Evolutionary conservation across 768 basidiomycete species (phyloP).

Genomic region (Termitomyces titanicus): DNA sequence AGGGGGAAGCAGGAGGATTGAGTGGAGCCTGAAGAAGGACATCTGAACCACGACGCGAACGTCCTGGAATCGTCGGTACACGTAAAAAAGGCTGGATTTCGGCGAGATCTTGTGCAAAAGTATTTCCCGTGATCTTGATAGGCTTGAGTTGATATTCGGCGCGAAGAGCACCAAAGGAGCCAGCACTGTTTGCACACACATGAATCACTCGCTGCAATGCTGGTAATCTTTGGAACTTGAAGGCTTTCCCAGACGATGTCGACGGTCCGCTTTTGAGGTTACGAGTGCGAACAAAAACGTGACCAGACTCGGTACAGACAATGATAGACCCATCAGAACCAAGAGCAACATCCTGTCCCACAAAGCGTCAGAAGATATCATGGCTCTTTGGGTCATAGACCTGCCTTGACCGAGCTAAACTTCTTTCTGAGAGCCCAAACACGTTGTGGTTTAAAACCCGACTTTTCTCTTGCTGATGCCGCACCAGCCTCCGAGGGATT

Average conservation of each 20-base stretch:
- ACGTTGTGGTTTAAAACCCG: conserved; percentile 74
- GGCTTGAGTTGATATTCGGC: conserved; percentile 61
- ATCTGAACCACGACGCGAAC: background rate
- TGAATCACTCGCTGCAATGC: conserved; percentile 81
- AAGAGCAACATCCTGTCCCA: conserved; percentile 75
- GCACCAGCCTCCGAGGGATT: conserved; percentile 28
- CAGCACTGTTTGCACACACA: conserved; percentile 84
- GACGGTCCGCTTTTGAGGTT: conserved; percentile 31
- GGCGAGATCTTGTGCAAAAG: conserved; percentile 63
- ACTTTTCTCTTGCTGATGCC: conserved; percentile 23
- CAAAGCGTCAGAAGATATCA: background rate
- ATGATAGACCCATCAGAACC: conserved; percentile 86
- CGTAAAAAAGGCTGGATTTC: conserved; percentile 59
- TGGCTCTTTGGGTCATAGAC: conserved; percentile 15
- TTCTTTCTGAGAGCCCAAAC: conserved; percentile 88
- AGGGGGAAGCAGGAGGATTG: background rate
- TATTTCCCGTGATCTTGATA: conserved; percentile 53
- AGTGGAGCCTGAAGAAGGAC: background rate
- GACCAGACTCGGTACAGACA: conserved; percentile 91
- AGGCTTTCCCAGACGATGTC: conserved; percentile 37
- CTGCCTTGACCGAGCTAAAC: conserved; percentile 76
- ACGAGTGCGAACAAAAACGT: conserved; percentile 83
- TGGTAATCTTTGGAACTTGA: conserved; percentile 79
- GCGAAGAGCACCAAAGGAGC: conserved; percentile 83
- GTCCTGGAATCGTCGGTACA: conserved; percentile 14